Base-by-base conservation (phyloP, 2,329 filamentous ascomycete species). In the Neospermospora avenae region DNA sequence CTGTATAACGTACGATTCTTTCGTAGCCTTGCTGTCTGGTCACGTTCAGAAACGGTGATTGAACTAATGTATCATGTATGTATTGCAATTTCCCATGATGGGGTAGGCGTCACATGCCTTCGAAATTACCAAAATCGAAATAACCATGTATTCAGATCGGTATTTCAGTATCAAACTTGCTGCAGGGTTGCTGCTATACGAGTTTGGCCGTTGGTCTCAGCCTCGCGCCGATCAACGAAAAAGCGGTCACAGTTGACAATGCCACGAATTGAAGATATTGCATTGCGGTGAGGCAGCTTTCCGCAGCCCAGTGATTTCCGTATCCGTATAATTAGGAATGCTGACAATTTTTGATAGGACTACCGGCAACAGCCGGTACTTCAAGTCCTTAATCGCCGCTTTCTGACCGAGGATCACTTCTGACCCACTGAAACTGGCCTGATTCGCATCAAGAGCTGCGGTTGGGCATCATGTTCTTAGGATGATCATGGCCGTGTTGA, bases 211-310 rank as follows among this genome's bases (percentile, higher is more conserved):
- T 31, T 31, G 28, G 51, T 54, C 51, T 54, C 35, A 54, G 51
- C 51, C 37, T 42, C 18, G 51, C 51, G 39, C 24, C 18, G 51
- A 45, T 52, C 31, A 57, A 48, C 39, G 39, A 48, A 57, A 57
- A 14, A 57, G 58, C 54, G 58, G 58, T 60, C 48, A 60, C 58
- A 54, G 25, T 35, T 58, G 31, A 25, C 57, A 39, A 44, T 46
- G 46, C 48, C 34, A 52, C 44, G 24, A 18, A 46, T 20, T 16
- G 25, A 48, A 18, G 28, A 10, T 5, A 10, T 31, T 10, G 22
- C 11, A 28, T 41, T 60, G 53, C 46, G 58, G 58, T 60, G 58
- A 57, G 41, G 13, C 28, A 58, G 20, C 11, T 18, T 8, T 7
- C 28, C 18, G 7, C n/a, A 5, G 22, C 31, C 37, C 22, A 20